Evolutionary conservation across 2,329 filamentous ascomycete genomes (phyloP).

Genomic region (Epichloe sylvatica): DNA sequence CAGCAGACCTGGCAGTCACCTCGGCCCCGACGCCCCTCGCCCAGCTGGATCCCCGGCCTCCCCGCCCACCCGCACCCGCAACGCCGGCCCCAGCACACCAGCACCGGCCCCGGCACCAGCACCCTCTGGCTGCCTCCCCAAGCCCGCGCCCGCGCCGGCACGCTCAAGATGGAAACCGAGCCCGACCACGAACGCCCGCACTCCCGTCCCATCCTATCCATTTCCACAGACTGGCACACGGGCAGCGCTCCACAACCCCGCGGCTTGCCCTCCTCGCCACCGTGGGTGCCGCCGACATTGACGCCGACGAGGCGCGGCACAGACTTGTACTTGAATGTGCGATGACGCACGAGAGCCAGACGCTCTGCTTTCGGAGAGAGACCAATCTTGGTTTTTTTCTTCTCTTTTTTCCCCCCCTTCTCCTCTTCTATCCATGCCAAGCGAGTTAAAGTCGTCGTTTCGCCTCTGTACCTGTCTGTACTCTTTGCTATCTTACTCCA

Average conservation of each 20-base stretch:
- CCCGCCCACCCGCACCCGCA: constrained; percentile 6
- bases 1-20: neutral
- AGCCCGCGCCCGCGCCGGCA: constrained; percentile 1
- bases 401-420: too few relatives aligned
- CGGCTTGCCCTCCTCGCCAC: too few relatives aligned
- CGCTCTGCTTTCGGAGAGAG: too few relatives aligned
- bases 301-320: constrained; percentile 54
- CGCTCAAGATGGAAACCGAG: constrained; percentile 4
- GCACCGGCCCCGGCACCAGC: constrained; percentile 2
- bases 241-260: too few relatives aligned
- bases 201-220: constrained; percentile 7
- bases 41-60: constrained; percentile 5
- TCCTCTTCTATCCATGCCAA: too few relatives aligned
- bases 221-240: constrained; percentile 13
- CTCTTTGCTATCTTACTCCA: too few relatives aligned
- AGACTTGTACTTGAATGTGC: constrained; percentile 47
- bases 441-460: too few relatives aligned
- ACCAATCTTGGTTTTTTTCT: too few relatives aligned
- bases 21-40: neutral
- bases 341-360: constrained; percentile 15
- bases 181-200: neutral
- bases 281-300: constrained; percentile 43
- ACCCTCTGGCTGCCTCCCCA: constrained; percentile 6
- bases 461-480: too few relatives aligned
- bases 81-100: constrained; percentile 3